A percentile compares a stretch with the other conserved stretches of the same genome.
Conservation (phyloP, 2,329 filamentous ascomycete genomes). For the Colletotrichum acutatum region DNA sequence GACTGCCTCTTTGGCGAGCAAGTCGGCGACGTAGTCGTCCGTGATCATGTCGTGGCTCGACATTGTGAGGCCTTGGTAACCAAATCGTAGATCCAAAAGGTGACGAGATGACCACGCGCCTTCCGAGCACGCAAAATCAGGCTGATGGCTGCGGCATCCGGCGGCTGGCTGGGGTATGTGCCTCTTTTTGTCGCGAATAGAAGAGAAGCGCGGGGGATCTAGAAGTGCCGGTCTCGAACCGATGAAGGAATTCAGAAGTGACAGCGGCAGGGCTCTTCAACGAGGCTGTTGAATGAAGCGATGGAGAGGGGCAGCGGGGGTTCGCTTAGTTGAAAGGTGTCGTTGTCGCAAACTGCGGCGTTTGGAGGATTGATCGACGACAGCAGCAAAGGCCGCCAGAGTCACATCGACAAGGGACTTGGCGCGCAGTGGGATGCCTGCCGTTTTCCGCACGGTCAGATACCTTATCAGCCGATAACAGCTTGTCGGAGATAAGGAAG, state of each 20-base stretch:
- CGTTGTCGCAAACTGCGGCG: slow-evolving; percentile 23
- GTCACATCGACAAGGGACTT: slow-evolving; percentile 1
- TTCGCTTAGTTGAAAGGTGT: not conserved
- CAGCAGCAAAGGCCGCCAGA: not conserved
- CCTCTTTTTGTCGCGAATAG: not conserved
- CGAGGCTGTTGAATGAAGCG: not conserved
- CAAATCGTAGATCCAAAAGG: not conserved
- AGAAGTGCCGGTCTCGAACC: not conserved
- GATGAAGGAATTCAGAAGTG: not conserved
- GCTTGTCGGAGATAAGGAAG: not conserved
- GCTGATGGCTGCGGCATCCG: not conserved
- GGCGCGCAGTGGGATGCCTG: not conserved
- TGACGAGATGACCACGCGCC: not conserved
- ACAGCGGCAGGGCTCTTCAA: not conserved
- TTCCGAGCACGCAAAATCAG: not conserved
- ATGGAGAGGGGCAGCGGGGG: slow-evolving; percentile 10
- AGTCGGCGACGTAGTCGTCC: slow-evolving; percentile 82
- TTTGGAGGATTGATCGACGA: slow-evolving; percentile 17
- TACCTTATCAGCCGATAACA: not conserved
- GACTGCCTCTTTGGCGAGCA: slow-evolving; percentile 84
- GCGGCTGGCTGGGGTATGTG: not conserved
- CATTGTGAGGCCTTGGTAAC: slow-evolving; percentile 43
- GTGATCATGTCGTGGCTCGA: slow-evolving; percentile 65
- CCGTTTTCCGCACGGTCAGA: not conserved
- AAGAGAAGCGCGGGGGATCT: not conserved